Evolutionary conservation across 768 basidiomycete genomes (phyloP).

Genomic region (Gyrodon lividus): DNA sequence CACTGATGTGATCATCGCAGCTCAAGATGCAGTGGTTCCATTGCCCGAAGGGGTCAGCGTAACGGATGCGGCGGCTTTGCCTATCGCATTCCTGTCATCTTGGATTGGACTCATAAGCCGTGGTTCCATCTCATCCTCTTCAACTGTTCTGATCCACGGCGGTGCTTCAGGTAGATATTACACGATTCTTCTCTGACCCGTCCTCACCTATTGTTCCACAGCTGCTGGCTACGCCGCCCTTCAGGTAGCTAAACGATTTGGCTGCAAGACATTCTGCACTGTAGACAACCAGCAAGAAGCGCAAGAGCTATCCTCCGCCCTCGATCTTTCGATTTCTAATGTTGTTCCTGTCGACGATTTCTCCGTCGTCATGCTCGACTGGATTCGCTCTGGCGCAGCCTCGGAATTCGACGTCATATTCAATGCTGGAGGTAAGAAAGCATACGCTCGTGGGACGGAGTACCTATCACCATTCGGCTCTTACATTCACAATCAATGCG

Average conservation of each 20-base stretch:
- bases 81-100: constrained; percentile 22
- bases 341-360: constrained; percentile 14
- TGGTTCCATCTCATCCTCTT: constrained; percentile 18
- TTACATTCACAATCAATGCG: constrained; percentile 24
- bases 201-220: constrained; percentile 5
- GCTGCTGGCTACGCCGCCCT: constrained; percentile 26
- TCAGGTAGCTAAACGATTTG: constrained; percentile 24
- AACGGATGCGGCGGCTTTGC: constrained; percentile 21
- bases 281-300: constrained; percentile 18
- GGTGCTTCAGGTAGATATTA: constrained; percentile 22
- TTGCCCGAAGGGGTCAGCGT: constrained; percentile 15
- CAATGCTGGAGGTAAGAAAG: constrained; percentile 17
- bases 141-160: constrained; percentile 27
- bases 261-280: constrained; percentile 20
- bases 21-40: constrained; percentile 6
- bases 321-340: constrained; percentile 10
- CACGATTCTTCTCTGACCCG: not conserved
- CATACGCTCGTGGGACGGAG: constrained; percentile 17
- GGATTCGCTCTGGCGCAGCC: constrained; percentile 14
- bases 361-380: constrained; percentile 2
- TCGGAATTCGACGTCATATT: constrained; percentile 25
- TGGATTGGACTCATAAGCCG: constrained; percentile 27
- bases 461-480: constrained; percentile 24
- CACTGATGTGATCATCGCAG: constrained; percentile 14
- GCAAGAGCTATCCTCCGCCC: constrained; percentile 9